Evolutionary conservation across 2,329 filamentous ascomycete species (phyloP).

Genomic region (Aspergillus quadricinctus): DNA sequence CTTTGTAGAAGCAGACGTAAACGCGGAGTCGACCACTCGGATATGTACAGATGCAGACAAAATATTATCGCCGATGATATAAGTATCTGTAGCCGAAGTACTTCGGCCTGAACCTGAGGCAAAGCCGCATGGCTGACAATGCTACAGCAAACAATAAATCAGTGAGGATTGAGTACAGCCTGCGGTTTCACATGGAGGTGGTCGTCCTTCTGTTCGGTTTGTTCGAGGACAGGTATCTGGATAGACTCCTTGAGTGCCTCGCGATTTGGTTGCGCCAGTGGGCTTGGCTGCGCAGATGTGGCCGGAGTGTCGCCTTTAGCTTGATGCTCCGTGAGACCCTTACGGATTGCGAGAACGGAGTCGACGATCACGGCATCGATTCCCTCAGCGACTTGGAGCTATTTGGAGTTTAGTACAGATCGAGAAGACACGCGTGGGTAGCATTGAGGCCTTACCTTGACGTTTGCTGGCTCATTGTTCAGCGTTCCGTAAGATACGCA

Average conservation of each 20-base stretch:
- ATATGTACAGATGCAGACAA: neutral
- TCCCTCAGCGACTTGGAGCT: conserved; percentile 88
- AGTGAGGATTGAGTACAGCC: neutral
- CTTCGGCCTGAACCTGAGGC: neutral
- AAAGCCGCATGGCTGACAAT: neutral
- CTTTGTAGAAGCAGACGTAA: neutral
- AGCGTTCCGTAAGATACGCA: conserved; percentile 90
- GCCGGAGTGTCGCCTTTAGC: conserved; percentile 20
- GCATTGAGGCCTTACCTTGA: conserved; percentile 62
- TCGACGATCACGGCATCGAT: conserved; percentile 99
- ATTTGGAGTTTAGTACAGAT: conserved; percentile 10
- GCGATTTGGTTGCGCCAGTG: conserved; percentile 18
- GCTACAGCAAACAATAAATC: neutral
- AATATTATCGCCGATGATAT: neutral
- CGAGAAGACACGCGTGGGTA: neutral
- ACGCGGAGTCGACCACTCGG: neutral
- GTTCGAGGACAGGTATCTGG: conserved; percentile 24
- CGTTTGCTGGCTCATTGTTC: conserved; percentile 83
- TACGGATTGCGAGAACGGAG: conserved; percentile 84
- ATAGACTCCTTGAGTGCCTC: conserved; percentile 17
- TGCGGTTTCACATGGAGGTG: conserved; percentile 14
- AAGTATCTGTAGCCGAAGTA: neutral
- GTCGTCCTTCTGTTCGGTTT: conserved; percentile 17
- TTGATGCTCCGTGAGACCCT: conserved; percentile 65
- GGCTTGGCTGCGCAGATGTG: conserved; percentile 21